Conservation (phyloP, 2,329 filamentous ascomycete species). For the Aschersonia sp. region DNA sequence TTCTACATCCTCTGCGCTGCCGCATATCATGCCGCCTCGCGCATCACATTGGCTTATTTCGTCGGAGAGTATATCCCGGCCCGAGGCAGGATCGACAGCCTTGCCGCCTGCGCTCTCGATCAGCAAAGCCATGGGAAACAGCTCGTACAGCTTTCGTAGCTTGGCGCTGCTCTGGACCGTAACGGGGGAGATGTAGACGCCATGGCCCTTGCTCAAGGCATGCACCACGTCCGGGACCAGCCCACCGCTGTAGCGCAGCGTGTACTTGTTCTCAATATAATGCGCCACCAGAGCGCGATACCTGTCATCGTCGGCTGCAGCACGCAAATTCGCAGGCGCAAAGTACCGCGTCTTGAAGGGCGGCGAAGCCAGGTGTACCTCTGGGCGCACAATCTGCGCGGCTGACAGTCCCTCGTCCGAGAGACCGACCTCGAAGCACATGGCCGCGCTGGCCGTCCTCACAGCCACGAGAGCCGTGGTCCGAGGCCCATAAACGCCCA, state of each 20-base stretch:
- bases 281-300: constrained; percentile 35
- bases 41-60: constrained; percentile 29
- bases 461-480: constrained; percentile 41
- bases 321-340: constrained; percentile 46
- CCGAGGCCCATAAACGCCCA: constrained; percentile 40
- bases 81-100: constrained; percentile 34
- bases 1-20: constrained; percentile 33
- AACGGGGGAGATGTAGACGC: constrained; percentile 45
- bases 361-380: constrained; percentile 20
- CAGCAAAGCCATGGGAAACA: constrained; percentile 44
- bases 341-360: constrained; percentile 41
- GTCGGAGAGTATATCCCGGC: constrained; percentile 24
- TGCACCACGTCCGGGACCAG: constrained; percentile 48
- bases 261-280: constrained; percentile 40
- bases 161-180: constrained; percentile 37
- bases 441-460: constrained; percentile 23
- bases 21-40: constrained; percentile 34
- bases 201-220: constrained; percentile 44
- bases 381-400: constrained; percentile 24
- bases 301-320: constrained; percentile 31
- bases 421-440: constrained; percentile 39
- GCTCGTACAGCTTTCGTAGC: constrained; percentile 42
- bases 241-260: constrained; percentile 44
- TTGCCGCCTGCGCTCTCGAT: constrained; percentile 44
- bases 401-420: constrained; percentile 9